Conservation (phyloP, 1,284 basidiomycete species). For the Bondarzewia mesenterica region DNA sequence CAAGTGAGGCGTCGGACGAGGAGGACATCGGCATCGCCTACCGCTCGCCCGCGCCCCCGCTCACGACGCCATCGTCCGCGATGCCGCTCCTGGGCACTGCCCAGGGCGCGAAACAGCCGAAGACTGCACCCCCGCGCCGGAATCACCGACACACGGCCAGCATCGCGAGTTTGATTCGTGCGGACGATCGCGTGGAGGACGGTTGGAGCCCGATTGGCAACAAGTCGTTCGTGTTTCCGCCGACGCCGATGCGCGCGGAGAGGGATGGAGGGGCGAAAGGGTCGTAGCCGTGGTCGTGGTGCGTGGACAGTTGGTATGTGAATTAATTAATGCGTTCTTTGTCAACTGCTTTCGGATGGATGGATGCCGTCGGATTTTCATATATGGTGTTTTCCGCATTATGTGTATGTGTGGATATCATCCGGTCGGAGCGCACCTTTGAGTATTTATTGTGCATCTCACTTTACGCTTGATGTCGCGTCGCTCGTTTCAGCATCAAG, state of each 20-base stretch:
- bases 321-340: background rate
- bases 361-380: too few relatives aligned
- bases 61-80: conserved; percentile 27
- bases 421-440: too few relatives aligned
- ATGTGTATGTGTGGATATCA: too few relatives aligned
- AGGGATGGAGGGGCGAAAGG: background rate
- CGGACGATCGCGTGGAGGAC: conserved; percentile 65
- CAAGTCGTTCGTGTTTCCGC: conserved; percentile 37
- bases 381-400: too few relatives aligned
- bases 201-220: conserved; percentile 65
- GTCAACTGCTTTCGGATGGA: too few relatives aligned
- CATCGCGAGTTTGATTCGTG: conserved; percentile 70
- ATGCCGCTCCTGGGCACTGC: conserved; percentile 19
- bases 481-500: too few relatives aligned
- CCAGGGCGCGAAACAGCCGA: background rate
- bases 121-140: conserved; percentile 37
- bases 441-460: too few relatives aligned
- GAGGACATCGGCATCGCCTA: conserved; percentile 60
- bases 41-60: conserved; percentile 46
- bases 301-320: background rate
- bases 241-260: conserved; percentile 17
- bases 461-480: too few relatives aligned
- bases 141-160: conserved; percentile 56
- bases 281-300: background rate
- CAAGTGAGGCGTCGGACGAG: conserved; percentile 50